These are phyloP conservation scores for Rhizoclosmatium globosum DNA, from an alignment of 192 early-diverging fungal genomes.

Conservation along the genomic window DNA sequence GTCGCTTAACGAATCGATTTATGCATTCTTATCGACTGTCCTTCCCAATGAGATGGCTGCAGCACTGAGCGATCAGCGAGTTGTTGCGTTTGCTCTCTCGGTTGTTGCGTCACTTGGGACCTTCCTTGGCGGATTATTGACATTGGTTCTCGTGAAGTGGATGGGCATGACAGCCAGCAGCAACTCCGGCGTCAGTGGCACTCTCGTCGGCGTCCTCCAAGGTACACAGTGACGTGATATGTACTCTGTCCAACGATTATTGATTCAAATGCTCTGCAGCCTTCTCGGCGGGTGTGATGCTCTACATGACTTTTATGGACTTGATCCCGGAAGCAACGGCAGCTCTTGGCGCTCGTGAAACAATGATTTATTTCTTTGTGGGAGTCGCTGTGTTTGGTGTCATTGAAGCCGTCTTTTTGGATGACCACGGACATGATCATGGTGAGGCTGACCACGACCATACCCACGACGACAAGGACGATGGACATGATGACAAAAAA, in stretches of 20 bases:
- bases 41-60: not conserved
- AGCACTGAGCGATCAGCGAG: slow-evolving; percentile 37
- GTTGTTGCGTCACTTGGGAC: slow-evolving; percentile 59
- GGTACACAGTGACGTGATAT: slow-evolving; percentile 3
- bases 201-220: slow-evolving; percentile 58
- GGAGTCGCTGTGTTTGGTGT: slow-evolving; percentile 57
- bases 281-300: slow-evolving; percentile 33
- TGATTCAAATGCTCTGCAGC: not conserved
- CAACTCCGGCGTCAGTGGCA: slow-evolving; percentile 38
- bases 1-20: slow-evolving; percentile 1
- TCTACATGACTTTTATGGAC: slow-evolving; percentile 66
- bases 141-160: slow-evolving; percentile 31
- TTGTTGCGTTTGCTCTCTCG: slow-evolving; percentile 52
- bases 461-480: not conserved
- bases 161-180: slow-evolving; percentile 44
- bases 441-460: slow-evolving; percentile 37
- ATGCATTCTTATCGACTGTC: not conserved
- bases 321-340: slow-evolving; percentile 57
- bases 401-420: slow-evolving; percentile 47
- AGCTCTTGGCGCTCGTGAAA: slow-evolving; percentile 45
- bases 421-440: slow-evolving; percentile 48
- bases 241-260: no score
- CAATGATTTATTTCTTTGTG: slow-evolving; percentile 59
- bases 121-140: slow-evolving; percentile 44
- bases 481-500: not conserved